These are phyloP conservation scores for Mortierella sp. DNA, from an alignment of 371 early-diverging fungal genomes.

Conservation along the genomic window DNA sequence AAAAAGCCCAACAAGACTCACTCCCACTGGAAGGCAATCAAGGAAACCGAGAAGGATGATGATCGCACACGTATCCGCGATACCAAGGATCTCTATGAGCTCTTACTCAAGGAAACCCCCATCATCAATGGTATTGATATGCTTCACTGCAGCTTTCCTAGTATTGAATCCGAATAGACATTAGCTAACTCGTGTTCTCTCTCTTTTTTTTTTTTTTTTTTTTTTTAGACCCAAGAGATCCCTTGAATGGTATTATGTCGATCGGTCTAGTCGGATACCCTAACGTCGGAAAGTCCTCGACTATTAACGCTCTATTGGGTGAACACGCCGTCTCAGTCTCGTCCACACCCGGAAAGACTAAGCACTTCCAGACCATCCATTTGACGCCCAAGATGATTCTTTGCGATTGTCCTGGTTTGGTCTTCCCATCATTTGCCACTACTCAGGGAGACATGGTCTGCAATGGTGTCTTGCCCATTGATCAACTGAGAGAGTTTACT, in stretches of 20 bases:
- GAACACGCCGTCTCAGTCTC: constrained; percentile 97
- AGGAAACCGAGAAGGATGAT: constrained; percentile 56
- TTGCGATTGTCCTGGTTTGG: constrained; percentile 99
- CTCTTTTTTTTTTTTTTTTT: not conserved
- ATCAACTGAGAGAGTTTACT: constrained; percentile 96
- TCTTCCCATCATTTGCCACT: constrained; percentile 99
- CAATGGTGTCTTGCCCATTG: constrained; percentile 99
- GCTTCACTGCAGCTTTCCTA: not conserved
- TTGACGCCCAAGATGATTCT: constrained; percentile 87
- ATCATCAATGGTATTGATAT: constrained; percentile 35
- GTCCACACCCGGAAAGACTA: constrained; percentile 99
- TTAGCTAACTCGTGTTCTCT: not conserved
- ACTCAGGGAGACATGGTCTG: constrained; percentile 98
- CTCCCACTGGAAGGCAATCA: constrained; percentile 55
- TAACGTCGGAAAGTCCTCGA: constrained; percentile 99
- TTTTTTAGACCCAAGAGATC: constrained; percentile 55
- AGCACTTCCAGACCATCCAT: constrained; percentile 98
- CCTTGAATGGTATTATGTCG: constrained; percentile 68
- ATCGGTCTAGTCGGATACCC: constrained; percentile 99
- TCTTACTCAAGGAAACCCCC: constrained; percentile 49
- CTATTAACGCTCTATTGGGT: constrained; percentile 98
- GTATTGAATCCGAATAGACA: not conserved
- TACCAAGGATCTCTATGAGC: constrained; percentile 52
- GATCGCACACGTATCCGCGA: constrained; percentile 57
- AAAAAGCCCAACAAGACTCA: constrained; percentile 50